These are phyloP conservation scores for Phaeodactylum tricornutum DNA, from an alignment of 108 stramenopile genomes.

Conservation along the genomic window DNA sequence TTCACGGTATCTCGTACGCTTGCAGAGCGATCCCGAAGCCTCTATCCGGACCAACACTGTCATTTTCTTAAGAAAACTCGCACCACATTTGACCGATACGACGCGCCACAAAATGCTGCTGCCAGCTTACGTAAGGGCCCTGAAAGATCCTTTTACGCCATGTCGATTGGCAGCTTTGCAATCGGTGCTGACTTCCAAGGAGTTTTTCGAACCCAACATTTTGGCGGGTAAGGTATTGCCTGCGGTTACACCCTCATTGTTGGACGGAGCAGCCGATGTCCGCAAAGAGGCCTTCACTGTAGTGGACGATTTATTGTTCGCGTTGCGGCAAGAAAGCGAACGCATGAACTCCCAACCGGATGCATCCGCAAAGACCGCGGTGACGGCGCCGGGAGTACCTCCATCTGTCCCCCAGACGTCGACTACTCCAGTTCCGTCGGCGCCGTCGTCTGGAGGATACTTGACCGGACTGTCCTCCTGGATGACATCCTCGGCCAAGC, in stretches of 20 bases:
- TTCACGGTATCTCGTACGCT: conserved; percentile 72
- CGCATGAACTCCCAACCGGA: conserved; percentile 24
- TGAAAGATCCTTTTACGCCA: conserved; percentile 75
- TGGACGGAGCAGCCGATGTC: conserved; percentile 63
- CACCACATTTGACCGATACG: conserved; percentile 49
- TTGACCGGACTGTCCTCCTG: conserved; percentile 64
- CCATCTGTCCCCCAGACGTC: background rate
- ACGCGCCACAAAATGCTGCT: conserved; percentile 66
- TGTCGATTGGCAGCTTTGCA: conserved; percentile 70
- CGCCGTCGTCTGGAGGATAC: conserved; percentile 33
- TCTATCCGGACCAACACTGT: conserved; percentile 83
- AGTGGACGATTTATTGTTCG: conserved; percentile 41
- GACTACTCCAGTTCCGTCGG: conserved; percentile 20
- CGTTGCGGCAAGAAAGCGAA: conserved; percentile 48
- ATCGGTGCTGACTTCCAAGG: conserved; percentile 25
- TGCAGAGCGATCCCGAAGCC: conserved; percentile 66
- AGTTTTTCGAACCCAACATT: conserved; percentile 48
- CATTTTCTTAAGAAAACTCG: conserved; percentile 75
- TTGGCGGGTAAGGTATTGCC: conserved; percentile 62
- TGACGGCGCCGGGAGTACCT: background rate
- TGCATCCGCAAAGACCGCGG: conserved; percentile 11
- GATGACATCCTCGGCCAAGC: conserved; percentile 36
- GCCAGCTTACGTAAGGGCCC: conserved; percentile 60
- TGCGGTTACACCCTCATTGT: conserved; percentile 40
- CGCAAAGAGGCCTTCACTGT: conserved; percentile 64